Base-by-base conservation (phyloP, 2,329 filamentous ascomycete species). In the Beauveria sp. region DNA sequence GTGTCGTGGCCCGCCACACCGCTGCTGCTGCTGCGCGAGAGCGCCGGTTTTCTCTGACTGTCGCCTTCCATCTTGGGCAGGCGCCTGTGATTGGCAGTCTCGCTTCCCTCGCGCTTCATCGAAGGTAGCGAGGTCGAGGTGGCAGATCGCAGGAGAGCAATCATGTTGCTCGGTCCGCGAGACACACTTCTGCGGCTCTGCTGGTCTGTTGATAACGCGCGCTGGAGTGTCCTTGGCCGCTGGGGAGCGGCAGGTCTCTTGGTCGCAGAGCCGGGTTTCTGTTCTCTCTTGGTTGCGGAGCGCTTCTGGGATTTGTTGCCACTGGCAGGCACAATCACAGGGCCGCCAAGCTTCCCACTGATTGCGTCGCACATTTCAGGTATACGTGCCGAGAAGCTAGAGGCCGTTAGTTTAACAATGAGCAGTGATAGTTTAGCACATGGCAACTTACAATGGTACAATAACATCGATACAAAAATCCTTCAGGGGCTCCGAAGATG, bases 401-500 rank as follows among this genome's bases (percentile, higher is more conserved):
- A 31, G 2, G 10, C 42, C 54, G 63, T 83, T 66, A 83, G 77
- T 51, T 49, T 16, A 31, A 45, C 4, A 10, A 34, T 7, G n/a
- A 18, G 18, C 5, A 9, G 26, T 38, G 34, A 0, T 38, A 16
- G 12, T 10, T 31, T 10, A 16, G 48, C 9, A 22, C 24, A 12
- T 31, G 10, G 26, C 22, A n/a, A 48, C 85, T 80, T 77, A 88
- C 84, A 93, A 93, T 40, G 90, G 90, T 50, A 91, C 77, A 67
- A 95, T 86, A 46, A 95, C 88, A 69, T 95, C 90, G 18, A 90
- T 80, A 69, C 89, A 93, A 70, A 93, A 95, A 70, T 89, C 87
- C 65, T 83, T 85, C 7, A 93, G 76, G 7, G 88, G 84, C 69
- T 93, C 89, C 0, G 79, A 76, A 22, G 79, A 76, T 62, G 74